A percentile compares a stretch with the other conserved stretches of the same genome.
Evolutionary conservation across 352 stramenopile species (phyloP).

Genomic region (Pythium insidiosum): DNA sequence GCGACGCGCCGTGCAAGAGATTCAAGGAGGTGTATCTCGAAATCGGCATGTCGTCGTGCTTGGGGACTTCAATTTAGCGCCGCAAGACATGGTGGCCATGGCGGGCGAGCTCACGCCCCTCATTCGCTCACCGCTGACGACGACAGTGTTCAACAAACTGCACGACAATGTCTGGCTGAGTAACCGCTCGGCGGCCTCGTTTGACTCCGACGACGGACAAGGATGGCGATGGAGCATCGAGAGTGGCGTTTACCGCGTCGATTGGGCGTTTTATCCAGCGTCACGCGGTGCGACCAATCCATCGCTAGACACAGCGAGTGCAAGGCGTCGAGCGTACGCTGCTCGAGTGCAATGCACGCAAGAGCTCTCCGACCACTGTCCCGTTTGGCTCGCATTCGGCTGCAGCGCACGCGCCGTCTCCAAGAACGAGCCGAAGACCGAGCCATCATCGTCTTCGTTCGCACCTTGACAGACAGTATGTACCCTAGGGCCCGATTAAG

Average conservation of each 20-base stretch:
- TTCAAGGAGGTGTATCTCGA: neutral
- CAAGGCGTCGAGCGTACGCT: constrained; percentile 12
- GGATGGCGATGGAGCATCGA: constrained; percentile 7
- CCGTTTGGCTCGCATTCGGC: constrained; percentile 41
- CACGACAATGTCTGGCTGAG: constrained; percentile 73
- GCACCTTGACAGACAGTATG: too few species aligned
- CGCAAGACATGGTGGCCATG: constrained; percentile 27
- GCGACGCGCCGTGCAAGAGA: neutral
- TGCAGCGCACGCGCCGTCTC: too few species aligned
- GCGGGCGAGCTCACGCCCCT: constrained; percentile 22
- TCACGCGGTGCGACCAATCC: constrained; percentile 14
- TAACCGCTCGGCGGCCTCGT: constrained; percentile 5
- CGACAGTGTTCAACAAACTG: constrained; percentile 45
- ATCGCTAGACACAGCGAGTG: constrained; percentile 4
- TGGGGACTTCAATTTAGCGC: constrained; percentile 61
- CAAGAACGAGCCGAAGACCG: too few species aligned
- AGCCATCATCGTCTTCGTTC: too few species aligned
- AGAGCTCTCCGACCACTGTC: constrained; percentile 60
- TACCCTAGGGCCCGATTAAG: too few species aligned
- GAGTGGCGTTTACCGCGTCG: constrained; percentile 50
- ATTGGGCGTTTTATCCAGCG: constrained; percentile 47
- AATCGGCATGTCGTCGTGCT: constrained; percentile 34
- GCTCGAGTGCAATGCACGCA: constrained; percentile 31
- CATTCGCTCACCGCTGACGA: constrained; percentile 37
- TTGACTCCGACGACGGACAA: neutral